These are phyloP conservation scores for Boletus vinaceobasis DNA, from an alignment of 768 basidiomycete species.

Conservation along the genomic window DNA sequence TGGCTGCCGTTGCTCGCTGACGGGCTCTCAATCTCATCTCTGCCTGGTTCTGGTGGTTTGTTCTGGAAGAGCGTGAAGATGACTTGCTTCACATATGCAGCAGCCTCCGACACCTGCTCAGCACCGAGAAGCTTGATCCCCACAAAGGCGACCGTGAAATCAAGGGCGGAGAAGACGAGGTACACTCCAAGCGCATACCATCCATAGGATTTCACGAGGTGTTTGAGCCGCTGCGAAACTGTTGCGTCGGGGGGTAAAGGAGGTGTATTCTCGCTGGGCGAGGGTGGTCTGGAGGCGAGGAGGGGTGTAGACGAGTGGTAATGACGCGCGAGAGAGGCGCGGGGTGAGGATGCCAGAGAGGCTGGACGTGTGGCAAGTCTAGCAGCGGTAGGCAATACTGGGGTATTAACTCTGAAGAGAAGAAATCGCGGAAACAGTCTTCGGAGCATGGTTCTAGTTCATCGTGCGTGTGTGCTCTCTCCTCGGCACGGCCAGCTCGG, in stretches of 20 bases:
- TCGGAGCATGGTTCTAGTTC: slow-evolving; percentile 29
- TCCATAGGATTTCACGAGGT: slow-evolving; percentile 88
- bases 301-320: slow-evolving; percentile 50
- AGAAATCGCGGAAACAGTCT: slow-evolving; percentile 43
- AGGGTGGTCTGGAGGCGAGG: slow-evolving; percentile 34
- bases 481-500: slow-evolving; percentile 7
- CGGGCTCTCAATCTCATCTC: slow-evolving; percentile 56
- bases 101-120: slow-evolving; percentile 77
- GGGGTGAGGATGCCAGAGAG: neutral
- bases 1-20: slow-evolving; percentile 40
- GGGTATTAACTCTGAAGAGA: slow-evolving; percentile 43
- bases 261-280: slow-evolving; percentile 5
- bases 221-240: slow-evolving; percentile 69
- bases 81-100: slow-evolving; percentile 52
- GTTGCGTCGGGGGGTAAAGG: slow-evolving; percentile 48
- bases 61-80: slow-evolving; percentile 44
- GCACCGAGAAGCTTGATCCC: slow-evolving; percentile 86
- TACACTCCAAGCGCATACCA: slow-evolving; percentile 97
- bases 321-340: slow-evolving; percentile 35
- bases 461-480: neutral
- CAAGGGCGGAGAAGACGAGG: slow-evolving; percentile 63
- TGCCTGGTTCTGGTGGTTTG: slow-evolving; percentile 61
- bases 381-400: slow-evolving; percentile 48
- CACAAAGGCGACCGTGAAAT: slow-evolving; percentile 82
- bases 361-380: slow-evolving; percentile 31